Conservation (phyloP, 2,329 filamentous ascomycete genomes). For the Fusarium lyarnte region DNA sequence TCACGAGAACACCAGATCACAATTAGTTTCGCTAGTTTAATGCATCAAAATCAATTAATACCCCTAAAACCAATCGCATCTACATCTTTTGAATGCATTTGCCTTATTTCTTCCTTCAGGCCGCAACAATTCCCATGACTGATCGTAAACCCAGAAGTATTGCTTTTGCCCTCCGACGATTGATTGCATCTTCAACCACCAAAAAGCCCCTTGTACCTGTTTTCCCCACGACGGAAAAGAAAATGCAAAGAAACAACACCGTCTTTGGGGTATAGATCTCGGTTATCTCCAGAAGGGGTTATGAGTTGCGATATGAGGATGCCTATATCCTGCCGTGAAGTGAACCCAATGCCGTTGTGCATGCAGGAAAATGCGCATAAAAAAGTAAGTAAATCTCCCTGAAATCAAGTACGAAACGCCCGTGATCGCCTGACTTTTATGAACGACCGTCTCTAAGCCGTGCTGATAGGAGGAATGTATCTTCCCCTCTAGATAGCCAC, state of each 20-base stretch:
- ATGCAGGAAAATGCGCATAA: conserved; percentile 5
- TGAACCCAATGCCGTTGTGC: conserved; percentile 13
- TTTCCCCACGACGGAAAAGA: conserved; percentile 11
- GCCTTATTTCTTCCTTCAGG: background rate
- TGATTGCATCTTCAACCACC: conserved; percentile 4
- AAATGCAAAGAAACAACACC: conserved; percentile 25
- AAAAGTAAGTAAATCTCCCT: conserved; percentile 19
- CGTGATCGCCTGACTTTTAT: background rate
- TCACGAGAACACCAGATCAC: conserved; percentile 7
- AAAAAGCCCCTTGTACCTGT: conserved; percentile 6
- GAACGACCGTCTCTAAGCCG: background rate
- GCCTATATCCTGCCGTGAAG: conserved; percentile 14
- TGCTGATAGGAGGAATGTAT: background rate
- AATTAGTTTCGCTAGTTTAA: background rate
- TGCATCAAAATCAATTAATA: conserved; percentile 11
- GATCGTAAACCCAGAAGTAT: conserved; percentile 5
- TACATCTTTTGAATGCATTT: conserved; percentile 15
- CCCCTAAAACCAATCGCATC: conserved; percentile 8
- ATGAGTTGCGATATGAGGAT: background rate
- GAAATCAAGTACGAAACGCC: conserved; percentile 20
- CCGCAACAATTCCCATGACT: conserved; percentile 15
- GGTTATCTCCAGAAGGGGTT: conserved; percentile 21
- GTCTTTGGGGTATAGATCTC: conserved; percentile 5
- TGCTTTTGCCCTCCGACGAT: conserved; percentile 2
- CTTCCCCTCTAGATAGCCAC: background rate